Base-by-base conservation (phyloP, 345 rosid species). In the Lepidium sativum region DNA sequence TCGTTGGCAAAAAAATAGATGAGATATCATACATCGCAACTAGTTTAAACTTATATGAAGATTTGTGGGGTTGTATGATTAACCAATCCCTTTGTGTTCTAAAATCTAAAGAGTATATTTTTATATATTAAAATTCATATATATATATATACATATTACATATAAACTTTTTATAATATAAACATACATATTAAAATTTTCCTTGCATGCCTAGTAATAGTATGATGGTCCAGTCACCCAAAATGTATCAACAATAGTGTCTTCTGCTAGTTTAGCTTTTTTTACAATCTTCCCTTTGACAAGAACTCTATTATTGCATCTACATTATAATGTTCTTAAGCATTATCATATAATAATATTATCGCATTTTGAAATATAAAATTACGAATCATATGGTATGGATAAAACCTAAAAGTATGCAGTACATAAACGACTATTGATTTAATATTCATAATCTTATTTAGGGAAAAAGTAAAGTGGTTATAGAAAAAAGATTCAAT, bases 311-410 rank as follows among this genome's bases (percentile, higher is more conserved):
- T 65, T 58, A 72, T 72, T 72, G 61, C 45, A 35, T 57, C 23
- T 50, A 57, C 66, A 65, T 72, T 57, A 57, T 72, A 16, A 14
- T 71, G 75, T 56, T 57, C 54, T 65, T 21, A 49, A 15, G 18
- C 17, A 29, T 13, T 39, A 27, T 38, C n/a, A 49, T 2, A 16
- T 13, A 16, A 27, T 29, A 38, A 5, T 39, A 48, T 7, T 13
- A 27, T 27, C 25, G 6, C 14, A 44, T 55, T 14, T 32, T 27
- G 21, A 39, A 27, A 15, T 5, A 1, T 6, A 63, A 37, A 9
- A 1, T 12, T 8, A 37, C 17, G 64, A 56, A 47, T 55, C 14
- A 23, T 55, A n/a, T 34, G 8, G 32, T 55, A n/a, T 34, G 8
- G 32, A 34, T 23, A 32, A 56, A n/a, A 31, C 14, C 25, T 9